Base-by-base conservation (phyloP, 2,329 filamentous ascomycete genomes). In the Fonsecaea erecta region DNA sequence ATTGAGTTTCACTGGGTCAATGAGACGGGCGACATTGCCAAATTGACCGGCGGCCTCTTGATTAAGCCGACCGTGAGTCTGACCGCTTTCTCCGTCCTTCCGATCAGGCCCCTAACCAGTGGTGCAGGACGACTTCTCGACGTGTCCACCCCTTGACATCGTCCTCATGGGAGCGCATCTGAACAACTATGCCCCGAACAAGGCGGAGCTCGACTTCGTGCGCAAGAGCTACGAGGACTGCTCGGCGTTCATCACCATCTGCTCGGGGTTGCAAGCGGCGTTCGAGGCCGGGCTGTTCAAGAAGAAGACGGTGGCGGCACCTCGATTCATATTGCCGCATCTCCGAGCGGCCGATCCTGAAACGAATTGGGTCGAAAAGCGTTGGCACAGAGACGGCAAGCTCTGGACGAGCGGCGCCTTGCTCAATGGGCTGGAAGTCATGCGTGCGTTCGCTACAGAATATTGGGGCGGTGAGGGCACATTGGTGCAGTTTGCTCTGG, bases 351-450 rank as follows among this genome's bases (percentile, higher is more conserved):
- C 55, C 1, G 32, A 21, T 12, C 62, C 67, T 12, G 61, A 69
- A n/a, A 60, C 63, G 11, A 43, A 65, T 16, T 69, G 62, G 62
- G 63, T 64, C 12, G 69, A 65, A 35, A 72, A 73, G 64, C 70
- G 75, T 0, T 74, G 69, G 62, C 65, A 68, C 9, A 62, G 68
- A 0, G 74, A 76, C 63, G 75, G 74, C 3, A 75, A 76, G 63
- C 21, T 77, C 18, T 77, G 75, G 75, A 76, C 73, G 3, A 74
- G 72, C 53, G 75, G 75, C 4, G 68, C 74, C 18, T 58, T 77
- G 66, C 46, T 74, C 40, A 76, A 76, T 58, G 75, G 75, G 2
- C 52, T 71, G 34, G 75, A 76, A 62, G 60, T 76, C 68, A 77
- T 74, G 68, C 55, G 62, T 6, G 74, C 70, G 14, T 76, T 76